These are phyloP conservation scores for Drosera spatulata DNA, from an alignment of 179 eudicot species.

Conservation along the genomic window DNA sequence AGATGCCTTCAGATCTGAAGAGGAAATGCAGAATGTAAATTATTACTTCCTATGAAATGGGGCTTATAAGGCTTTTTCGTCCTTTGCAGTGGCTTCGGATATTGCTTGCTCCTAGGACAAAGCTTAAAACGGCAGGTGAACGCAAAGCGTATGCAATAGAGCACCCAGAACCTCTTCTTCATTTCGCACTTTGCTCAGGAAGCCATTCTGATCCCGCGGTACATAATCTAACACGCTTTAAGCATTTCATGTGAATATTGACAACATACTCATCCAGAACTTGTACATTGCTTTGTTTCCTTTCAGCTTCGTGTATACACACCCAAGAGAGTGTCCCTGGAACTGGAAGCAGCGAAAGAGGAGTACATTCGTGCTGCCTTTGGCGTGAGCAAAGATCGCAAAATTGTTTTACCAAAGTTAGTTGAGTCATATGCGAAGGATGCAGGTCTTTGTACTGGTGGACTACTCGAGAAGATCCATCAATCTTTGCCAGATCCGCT, in stretches of 20 bases:
- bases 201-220: constrained; percentile 98
- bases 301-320: constrained; percentile 64
- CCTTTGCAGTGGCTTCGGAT: constrained; percentile 73
- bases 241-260: not conserved
- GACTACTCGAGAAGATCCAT: constrained; percentile 66
- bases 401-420: constrained; percentile 56
- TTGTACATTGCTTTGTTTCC: not conserved
- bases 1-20: not conserved
- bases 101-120: constrained; percentile 63
- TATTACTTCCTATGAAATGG: too few species aligned
- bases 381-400: constrained; percentile 75
- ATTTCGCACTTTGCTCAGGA: constrained; percentile 87
- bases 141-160: constrained; percentile 70
- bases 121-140: constrained; percentile 55
- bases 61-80: constrained; percentile 3
- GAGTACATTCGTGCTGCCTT: constrained; percentile 77
- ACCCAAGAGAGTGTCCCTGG: constrained; percentile 57
- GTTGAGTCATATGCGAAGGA: constrained; percentile 79
- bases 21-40: too few species aligned
- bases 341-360: constrained; percentile 75
- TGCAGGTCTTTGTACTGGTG: constrained; percentile 45
- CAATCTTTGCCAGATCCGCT: constrained; percentile 62
- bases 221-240: constrained; percentile 3
- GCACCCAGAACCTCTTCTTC: constrained; percentile 80
- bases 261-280: not conserved